Conservation (phyloP, 768 basidiomycete genomes). For the Terana coerulea region DNA sequence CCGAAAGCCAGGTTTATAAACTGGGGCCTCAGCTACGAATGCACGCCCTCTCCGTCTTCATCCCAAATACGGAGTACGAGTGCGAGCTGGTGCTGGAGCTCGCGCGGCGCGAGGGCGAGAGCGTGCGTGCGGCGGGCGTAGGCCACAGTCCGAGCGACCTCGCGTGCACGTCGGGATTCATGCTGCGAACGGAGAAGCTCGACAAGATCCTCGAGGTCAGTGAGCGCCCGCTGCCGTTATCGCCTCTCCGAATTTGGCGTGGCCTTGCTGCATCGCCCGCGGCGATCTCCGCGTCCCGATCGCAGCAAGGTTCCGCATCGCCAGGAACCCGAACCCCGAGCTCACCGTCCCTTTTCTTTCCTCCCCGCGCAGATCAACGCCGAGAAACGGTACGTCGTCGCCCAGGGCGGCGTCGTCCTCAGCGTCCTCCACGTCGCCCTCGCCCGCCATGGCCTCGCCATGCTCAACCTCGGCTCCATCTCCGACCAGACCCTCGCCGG, state of each 20-base stretch:
- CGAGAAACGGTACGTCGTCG: conserved; percentile 63
- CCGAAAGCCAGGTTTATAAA: conserved; percentile 60
- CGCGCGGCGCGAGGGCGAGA: conserved; percentile 65
- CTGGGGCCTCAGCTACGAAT: conserved; percentile 83
- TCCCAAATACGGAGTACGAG: conserved; percentile 65
- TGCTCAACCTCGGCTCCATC: conserved; percentile 93
- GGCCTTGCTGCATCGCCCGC: too few relatives aligned
- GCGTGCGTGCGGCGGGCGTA: conserved; percentile 79
- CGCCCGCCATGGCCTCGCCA: conserved; percentile 64
- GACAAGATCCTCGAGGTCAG: conserved; percentile 76
- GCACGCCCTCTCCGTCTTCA: conserved; percentile 70
- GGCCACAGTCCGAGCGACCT: conserved; percentile 95
- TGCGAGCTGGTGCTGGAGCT: conserved; percentile 77
- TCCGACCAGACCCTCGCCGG: conserved; percentile 95
- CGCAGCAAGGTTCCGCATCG: conserved; percentile 10
- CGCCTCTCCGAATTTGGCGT: conserved; percentile 14
- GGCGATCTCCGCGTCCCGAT: conserved; percentile 16
- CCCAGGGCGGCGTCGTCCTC: conserved; percentile 78
- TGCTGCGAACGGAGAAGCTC: conserved; percentile 76
- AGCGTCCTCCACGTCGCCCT: conserved; percentile 69
- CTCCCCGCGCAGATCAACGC: conserved; percentile 53
- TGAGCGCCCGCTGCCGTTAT: conserved; percentile 11
- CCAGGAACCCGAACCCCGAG: background rate
- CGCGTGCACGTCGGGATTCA: conserved; percentile 83
- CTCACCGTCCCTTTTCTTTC: background rate